Evolutionary conservation across 768 basidiomycete genomes (phyloP).

Genomic region (Hygrophorus pudorinus): DNA sequence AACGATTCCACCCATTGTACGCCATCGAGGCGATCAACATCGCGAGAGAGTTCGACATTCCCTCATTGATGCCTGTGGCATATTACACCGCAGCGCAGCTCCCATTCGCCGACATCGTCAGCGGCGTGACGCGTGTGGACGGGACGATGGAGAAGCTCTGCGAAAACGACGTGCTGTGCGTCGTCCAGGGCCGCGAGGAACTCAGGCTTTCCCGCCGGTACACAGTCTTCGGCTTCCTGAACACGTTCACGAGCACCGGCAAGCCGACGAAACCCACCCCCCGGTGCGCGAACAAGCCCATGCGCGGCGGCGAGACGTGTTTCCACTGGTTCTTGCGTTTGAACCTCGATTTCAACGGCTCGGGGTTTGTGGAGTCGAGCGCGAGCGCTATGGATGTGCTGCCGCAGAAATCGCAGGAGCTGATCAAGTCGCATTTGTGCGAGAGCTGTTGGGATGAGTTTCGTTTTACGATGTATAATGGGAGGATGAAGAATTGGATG

Average conservation of each 20-base stretch:
- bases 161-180: constrained; percentile 3
- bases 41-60: constrained; percentile 9
- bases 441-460: constrained; percentile 6
- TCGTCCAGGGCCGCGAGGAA: constrained; percentile 12
- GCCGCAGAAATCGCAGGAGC: not conserved
- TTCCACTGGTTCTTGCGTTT: constrained; percentile 5
- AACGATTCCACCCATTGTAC: constrained; percentile 10
- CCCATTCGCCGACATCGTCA: too few species aligned
- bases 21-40: constrained; percentile 14
- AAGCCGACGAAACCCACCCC: not conserved
- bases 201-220: constrained; percentile 12
- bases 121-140: too few species aligned
- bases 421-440: constrained; percentile 10
- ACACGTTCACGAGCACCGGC: constrained; percentile 7
- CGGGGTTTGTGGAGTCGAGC: constrained; percentile 8
- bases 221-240: constrained; percentile 10
- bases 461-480: constrained; percentile 1
- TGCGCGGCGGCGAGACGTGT: constrained; percentile 5
- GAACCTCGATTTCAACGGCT: constrained; percentile 5
- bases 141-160: constrained; percentile 2
- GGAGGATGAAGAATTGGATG: constrained; percentile 8
- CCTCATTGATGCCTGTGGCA: not conserved
- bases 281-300: constrained; percentile 2
- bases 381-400: constrained; percentile 10
- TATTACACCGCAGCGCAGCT: too few species aligned